Evolutionary conservation across 495 filamentous ascomycete genomes (phyloP), one percentile per base, ranked within the genome.

Genomic region (Penicillium ochrochloron): DNA sequence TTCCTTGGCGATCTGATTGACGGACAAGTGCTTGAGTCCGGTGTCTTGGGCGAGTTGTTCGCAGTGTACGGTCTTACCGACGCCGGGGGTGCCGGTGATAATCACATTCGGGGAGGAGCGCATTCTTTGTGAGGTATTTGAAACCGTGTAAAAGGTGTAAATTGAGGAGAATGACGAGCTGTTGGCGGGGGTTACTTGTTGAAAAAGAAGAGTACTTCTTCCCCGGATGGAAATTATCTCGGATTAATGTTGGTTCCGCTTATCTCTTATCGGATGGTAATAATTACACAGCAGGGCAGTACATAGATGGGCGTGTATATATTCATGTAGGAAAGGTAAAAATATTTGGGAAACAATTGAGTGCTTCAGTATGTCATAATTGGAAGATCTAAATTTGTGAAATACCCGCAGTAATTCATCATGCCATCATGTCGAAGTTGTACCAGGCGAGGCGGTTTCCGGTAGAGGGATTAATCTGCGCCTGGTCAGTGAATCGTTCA

Each of bases 71-170:
- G 93, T 96, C 80, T 99, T 99, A 73, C 95, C 95, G 27, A 94
- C 91, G 56, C 95, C 96, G 7, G 95, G 95, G 34, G 95, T 98
- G 67, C 95, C 95, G 56, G 95, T 97, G 65, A 99, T 83, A 60
- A 99, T 90, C 71, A 98, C 91, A 75, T 98, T 99, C 33, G 95
- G 95, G 61, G 83, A 78, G 15, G 78, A 83, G 68, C 91, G 86
- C 71, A 75, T 76, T 65, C 69, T 83, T 58, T 37, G 42, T 7
- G 31, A 31, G n/a, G 27, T 14, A 23, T 44, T 31, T 53, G 25
- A 34, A 14, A 25, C 17, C 35, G 33, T 54, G 15, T n/a, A 34
- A 17, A 59, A 59, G 52, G 61, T 11, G 23, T 57, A 23, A 34
- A 34, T 61, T 42, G 34, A 52, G 42, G 48, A 31, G 53, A 52